Evolutionary conservation across 169 alveolate genomes (phyloP).

Genomic region (Theileria orientalis): DNA sequence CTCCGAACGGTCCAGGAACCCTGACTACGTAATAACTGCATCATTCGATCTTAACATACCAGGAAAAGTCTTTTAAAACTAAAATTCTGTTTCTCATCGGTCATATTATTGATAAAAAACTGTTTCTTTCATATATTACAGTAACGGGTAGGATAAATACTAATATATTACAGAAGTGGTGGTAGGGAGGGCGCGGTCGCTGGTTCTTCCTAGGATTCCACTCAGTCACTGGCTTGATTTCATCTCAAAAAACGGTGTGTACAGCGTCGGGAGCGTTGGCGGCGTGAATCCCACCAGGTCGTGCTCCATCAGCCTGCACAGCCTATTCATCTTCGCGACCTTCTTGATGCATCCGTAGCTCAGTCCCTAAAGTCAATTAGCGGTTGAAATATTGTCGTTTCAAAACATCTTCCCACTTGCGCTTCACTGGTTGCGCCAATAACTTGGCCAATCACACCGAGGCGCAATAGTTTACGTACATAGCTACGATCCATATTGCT

Average conservation of each 20-base stretch:
- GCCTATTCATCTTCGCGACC: constrained; percentile 83
- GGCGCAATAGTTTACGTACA: no score
- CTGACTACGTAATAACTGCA: background rate
- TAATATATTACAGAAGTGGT: no score
- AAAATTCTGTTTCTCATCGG: background rate
- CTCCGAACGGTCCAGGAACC: background rate
- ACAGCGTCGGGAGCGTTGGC: constrained; percentile 78
- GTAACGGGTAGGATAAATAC: no score
- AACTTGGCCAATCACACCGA: constrained; percentile 32
- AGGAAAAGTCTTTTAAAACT: background rate
- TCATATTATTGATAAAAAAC: background rate
- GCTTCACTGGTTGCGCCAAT: no score
- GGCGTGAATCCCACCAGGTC: constrained; percentile 77
- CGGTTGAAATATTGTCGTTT: no score
- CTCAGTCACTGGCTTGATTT: background rate
- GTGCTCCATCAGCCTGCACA: constrained; percentile 77
- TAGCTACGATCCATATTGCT: no score
- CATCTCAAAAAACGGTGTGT: constrained; percentile 30
- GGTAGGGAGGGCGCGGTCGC: no score
- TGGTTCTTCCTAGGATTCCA: background rate
- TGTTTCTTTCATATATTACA: no score
- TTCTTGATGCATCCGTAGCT: constrained; percentile 82
- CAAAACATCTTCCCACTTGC: constrained; percentile 10
- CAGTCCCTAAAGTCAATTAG: constrained; percentile 65
- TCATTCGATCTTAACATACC: background rate